These are phyloP conservation scores for Trichocladium uniseriatum DNA, from an alignment of 495 filamentous ascomycete genomes.

Conservation along the genomic window DNA sequence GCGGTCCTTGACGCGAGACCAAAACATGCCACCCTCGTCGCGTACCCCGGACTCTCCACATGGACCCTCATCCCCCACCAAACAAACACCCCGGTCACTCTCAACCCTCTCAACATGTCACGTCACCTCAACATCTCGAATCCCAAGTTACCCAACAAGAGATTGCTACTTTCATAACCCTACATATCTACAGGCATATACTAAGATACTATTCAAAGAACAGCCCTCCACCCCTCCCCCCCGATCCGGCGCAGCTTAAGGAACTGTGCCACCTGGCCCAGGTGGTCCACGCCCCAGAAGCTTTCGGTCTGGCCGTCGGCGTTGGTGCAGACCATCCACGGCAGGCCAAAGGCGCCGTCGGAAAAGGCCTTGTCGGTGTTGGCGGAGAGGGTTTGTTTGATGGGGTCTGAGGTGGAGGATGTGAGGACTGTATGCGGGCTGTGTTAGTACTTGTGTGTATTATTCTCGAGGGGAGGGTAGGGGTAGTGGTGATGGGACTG, in stretches of 20 bases:
- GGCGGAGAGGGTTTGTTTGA: constrained; percentile 42
- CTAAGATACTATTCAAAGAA: constrained; percentile 31
- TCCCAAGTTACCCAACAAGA: too few relatives aligned
- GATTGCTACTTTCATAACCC: too few relatives aligned
- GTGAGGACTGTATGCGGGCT: constrained; percentile 16
- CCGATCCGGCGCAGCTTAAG: constrained; percentile 41
- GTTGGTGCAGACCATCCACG: constrained; percentile 61
- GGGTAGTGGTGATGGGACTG: too few relatives aligned
- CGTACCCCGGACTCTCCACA: too few relatives aligned
- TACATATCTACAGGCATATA: too few relatives aligned
- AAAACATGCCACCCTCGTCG: neutral
- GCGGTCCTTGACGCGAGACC: neutral
- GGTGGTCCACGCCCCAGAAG: constrained; percentile 64
- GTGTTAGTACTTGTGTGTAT: too few relatives aligned
- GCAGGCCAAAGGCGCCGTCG: constrained; percentile 61
- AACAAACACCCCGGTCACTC: too few relatives aligned
- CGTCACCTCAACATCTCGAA: too few relatives aligned
- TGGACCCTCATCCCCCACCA: too few relatives aligned
- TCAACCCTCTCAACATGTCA: too few relatives aligned
- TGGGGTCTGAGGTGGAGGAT: constrained; percentile 30
- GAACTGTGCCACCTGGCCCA: constrained; percentile 55
- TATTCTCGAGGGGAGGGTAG: too few relatives aligned
- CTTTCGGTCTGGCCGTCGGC: constrained; percentile 48
- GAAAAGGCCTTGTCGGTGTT: constrained; percentile 52
- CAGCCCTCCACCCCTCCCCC: constrained; percentile 33